These are phyloP conservation scores for Coelomomyces lativittatus DNA, from an alignment of 371 early-diverging fungal genomes.

Conservation along the genomic window DNA sequence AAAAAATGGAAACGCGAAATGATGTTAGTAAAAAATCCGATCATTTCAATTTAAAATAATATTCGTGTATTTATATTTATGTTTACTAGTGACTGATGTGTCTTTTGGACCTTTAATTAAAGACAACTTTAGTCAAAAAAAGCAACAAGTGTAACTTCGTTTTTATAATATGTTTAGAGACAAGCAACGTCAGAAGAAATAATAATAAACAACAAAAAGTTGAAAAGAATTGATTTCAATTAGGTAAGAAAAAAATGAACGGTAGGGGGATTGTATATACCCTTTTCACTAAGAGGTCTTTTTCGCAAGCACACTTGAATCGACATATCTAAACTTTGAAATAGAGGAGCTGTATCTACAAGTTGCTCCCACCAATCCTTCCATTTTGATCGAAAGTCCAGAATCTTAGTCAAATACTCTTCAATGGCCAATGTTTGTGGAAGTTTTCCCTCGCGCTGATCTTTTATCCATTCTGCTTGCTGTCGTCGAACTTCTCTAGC, in stretches of 20 bases:
- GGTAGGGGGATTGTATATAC: slow-evolving; percentile 3
- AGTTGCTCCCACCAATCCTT: background rate
- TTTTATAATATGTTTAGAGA: too few relatives aligned
- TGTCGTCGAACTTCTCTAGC: slow-evolving; percentile 1
- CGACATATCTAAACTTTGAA: background rate
- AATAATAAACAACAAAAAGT: too few relatives aligned
- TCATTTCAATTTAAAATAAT: too few relatives aligned
- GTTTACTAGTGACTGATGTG: too few relatives aligned
- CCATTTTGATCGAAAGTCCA: background rate
- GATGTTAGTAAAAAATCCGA: too few relatives aligned
- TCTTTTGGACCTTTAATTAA: too few relatives aligned
- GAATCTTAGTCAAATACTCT: slow-evolving; percentile 1
- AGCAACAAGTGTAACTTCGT: too few relatives aligned
- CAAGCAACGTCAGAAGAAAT: too few relatives aligned
- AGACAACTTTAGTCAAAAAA: too few relatives aligned
- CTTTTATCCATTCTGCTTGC: background rate
- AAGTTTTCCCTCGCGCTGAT: background rate
- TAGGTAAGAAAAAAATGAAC: slow-evolving; percentile 5
- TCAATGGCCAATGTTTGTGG: background rate
- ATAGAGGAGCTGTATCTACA: background rate
- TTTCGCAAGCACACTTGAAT: slow-evolving; percentile 8
- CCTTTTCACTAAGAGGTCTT: slow-evolving; percentile 5
- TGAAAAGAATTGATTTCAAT: background rate
- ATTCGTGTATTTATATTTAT: too few relatives aligned
- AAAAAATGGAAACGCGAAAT: too few relatives aligned